Base-by-base conservation (phyloP, 2,329 filamentous ascomycete species). In the Penicillium polonicum region DNA sequence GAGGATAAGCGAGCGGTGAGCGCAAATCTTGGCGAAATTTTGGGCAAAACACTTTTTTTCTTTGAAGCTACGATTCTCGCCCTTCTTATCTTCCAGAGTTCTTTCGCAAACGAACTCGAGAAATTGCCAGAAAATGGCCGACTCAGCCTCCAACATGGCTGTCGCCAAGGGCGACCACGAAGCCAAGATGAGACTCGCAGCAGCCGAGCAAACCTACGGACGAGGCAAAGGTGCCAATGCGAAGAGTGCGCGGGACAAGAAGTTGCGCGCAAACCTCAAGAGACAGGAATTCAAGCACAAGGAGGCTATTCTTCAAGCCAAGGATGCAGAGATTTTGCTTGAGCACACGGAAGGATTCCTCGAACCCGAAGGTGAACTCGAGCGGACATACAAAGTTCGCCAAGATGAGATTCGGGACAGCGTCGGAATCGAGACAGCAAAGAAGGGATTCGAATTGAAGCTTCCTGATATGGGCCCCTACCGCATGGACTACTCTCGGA, bases 321-420 rank as follows among this genome's bases (percentile, higher is more conserved):
- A 96, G 76, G 93, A 97, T 80, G 91, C 93, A 23, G 94, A 99
- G 77, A 94, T 99, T 57, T 79, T 99, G 67, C 84, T 96, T 54
- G 93, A 97, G 76, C 91, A 96, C 73, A 85, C 88, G 7, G 80
- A 84, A 12, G 94, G 94, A 7, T 95, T 96, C 68, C 80, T 99
- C 55, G 91, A 97, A 75, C 83, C 93, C 1, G 94, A 99, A 73
- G 84, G 83, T 27, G 92, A 92, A 72, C 82, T 99, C 60, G 94
- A 99, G 75, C 82, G 87, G 71, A 99, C 94, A 21, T 97, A 95
- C 79, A 92, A 91, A 76, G 89, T 97, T 48, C 87, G 90, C 60
- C 94, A 99, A 75, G 86, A 91, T 65, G 92, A 97, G 3, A 92
- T 99, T 62, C 81, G 82, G 66, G 78, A 83, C 4, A 86, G 85